Evolutionary conservation across 768 basidiomycete species (phyloP), one percentile per base, ranked within the genome.

Genomic region (Amylocystis lapponica): DNA sequence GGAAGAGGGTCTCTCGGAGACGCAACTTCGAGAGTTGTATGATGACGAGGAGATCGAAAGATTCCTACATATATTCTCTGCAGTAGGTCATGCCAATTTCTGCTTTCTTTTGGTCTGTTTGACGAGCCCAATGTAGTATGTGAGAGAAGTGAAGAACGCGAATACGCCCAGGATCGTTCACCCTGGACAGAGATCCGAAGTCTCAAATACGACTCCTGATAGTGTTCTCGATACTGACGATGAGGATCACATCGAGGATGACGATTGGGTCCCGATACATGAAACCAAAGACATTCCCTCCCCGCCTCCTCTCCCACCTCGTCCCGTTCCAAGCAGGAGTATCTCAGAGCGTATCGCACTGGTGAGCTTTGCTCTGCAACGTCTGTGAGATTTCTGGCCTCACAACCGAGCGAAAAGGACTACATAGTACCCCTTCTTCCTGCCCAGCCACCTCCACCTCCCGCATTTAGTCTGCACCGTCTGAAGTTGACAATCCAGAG

Each of bases 1-100:
- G 7, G 59, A 64, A 36, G 58, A 56, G 29, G 64, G 64, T 4
- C 55, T 79, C 21, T 69, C 72, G 7, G 79, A 83, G 53, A 58
- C 61, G 20, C 66, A 81, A 51, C 64, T 84, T 16, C 66, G 83
- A 30, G 70, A 76, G 30, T 51, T 78, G 21, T 83, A 77, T 47
- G 81, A 84, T 20, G 69, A 75, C 41, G 79, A 82, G 55, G 80
- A 83, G 62, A 74, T 82, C 12, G 69, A 78, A 13, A 64, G 78
- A 21, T 83, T 79, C 55, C 60, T 84, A 22, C 55, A 63, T 33
- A 55, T 83, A n/a, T 85, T 85, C 59, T 75, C 79, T 31, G 66
- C 70, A 27, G 81, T 81, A 54, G 57, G 73, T 64, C 35, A n/a
- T 45, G 36, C 33, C 19, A 25, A 5, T 37, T 27, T 26, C 5